A percentile compares a stretch with the other conserved stretches of the same genome.
Evolutionary conservation across 805 yeast genomes (phyloP).

Genomic region (Wickerhamiella kazuoi): DNA sequence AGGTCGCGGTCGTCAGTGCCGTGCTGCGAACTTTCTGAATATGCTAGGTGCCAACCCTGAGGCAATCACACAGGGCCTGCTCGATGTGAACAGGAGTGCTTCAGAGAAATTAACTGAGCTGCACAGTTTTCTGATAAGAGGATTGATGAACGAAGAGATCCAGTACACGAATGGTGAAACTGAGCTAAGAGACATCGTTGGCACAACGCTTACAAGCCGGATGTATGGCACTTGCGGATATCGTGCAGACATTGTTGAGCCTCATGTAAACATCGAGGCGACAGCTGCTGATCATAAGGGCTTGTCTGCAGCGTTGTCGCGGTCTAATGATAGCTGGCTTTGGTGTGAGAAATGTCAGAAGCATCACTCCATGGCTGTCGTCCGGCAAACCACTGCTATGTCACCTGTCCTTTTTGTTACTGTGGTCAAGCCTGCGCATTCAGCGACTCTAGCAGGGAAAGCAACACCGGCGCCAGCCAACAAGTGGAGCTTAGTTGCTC

Average conservation of each 20-base stretch:
- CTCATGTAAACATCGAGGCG: conserved; percentile 5
- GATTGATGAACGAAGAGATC: conserved; percentile 33
- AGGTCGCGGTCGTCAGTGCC: conserved; percentile 61
- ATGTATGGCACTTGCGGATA: conserved; percentile 12
- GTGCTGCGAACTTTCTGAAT: conserved; percentile 61
- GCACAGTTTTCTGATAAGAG: conserved; percentile 43
- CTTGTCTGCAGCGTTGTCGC: conserved; percentile 11
- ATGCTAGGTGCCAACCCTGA: conserved; percentile 31
- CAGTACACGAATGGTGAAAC: neutral
- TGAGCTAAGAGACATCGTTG: conserved; percentile 6
- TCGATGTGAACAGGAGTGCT: conserved; percentile 20
- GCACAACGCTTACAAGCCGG: conserved; percentile 8
- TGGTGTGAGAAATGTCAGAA: conserved; percentile 35
- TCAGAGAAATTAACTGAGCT: conserved; percentile 25
- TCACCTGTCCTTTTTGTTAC: conserved; percentile 37
- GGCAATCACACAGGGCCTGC: conserved; percentile 35
- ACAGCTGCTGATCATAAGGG: conserved; percentile 6
- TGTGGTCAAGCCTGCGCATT: neutral
- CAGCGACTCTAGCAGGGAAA: neutral
- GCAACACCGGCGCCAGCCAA: neutral
- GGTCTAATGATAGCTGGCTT: conserved; percentile 14
- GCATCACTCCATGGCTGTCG: conserved; percentile 38
- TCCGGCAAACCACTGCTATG: conserved; percentile 32
- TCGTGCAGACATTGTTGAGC: conserved; percentile 3
- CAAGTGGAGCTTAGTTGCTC: conserved; percentile 2